A percentile compares a stretch with the other conserved stretches of the same genome.
phyloP scores from a whole-genome alignment of 2,329 filamentous ascomycete species.

The Claviceps pazoutovae region DNA sequence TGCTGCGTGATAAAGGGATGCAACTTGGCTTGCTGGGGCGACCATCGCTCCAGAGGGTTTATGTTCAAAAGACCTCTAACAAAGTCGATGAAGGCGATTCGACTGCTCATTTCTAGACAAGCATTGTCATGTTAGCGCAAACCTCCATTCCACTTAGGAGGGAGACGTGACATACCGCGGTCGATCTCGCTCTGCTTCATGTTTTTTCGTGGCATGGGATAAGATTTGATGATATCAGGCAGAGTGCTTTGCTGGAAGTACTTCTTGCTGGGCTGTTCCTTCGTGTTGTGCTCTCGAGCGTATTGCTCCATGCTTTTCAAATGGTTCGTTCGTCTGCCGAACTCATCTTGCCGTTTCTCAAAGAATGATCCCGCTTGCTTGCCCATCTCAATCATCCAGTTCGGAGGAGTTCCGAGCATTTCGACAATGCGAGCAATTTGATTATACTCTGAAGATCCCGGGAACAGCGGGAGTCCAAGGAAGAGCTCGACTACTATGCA shows the following conservation, averaged over 20 bases:
- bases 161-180: conserved; percentile 46
- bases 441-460: conserved; percentile 96
- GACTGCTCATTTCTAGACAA: conserved; percentile 85
- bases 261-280: conserved; percentile 98
- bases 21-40: conserved; percentile 89
- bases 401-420: conserved; percentile 91
- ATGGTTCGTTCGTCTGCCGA: conserved; percentile 76
- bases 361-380: conserved; percentile 97
- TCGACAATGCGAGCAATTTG: conserved; percentile 94
- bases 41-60: conserved; percentile 94
- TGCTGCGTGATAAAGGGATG: conserved; percentile 98
- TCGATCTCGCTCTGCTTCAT: conserved; percentile 98
- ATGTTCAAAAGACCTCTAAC: conserved; percentile 85
- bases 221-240: conserved; percentile 93
- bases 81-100: conserved; percentile 95
- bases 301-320: conserved; percentile 98
- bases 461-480: conserved; percentile 84
- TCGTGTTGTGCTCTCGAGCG: conserved; percentile 84
- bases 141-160: neutral
- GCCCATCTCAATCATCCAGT: conserved; percentile 98
- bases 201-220: conserved; percentile 96
- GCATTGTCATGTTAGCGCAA: neutral
- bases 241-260: conserved; percentile 92
- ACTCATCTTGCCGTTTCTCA: conserved; percentile 84
- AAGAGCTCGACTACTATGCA: conserved; percentile 98